These are phyloP conservation scores for Aspergillus ochraceoroseus DNA, from an alignment of 2,329 filamentous ascomycete species.

Conservation along the genomic window DNA sequence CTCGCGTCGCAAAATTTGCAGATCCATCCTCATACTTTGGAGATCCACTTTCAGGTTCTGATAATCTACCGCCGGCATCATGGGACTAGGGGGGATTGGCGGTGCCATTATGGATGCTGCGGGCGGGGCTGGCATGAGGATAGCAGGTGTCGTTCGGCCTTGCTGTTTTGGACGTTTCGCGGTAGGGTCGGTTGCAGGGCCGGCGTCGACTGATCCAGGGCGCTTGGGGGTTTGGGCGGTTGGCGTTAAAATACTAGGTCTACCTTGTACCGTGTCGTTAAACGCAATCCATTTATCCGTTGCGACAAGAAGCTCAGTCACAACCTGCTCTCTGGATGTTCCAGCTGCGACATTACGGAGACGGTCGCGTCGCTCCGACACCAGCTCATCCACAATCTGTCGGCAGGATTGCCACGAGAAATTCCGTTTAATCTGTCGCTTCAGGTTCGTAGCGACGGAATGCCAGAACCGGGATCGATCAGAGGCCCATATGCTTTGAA, in stretches of 20 bases:
- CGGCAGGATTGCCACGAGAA: conserved; percentile 13
- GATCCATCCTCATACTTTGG: conserved; percentile 7
- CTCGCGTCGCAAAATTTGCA: conserved; percentile 6
- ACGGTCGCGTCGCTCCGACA: conserved; percentile 10
- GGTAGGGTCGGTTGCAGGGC: neutral
- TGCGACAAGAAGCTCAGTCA: conserved; percentile 7
- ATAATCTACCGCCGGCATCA: conserved; percentile 1
- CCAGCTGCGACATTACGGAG: conserved; percentile 5
- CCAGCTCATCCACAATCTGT: conserved; percentile 11
- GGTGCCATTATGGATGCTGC: neutral
- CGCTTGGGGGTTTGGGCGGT: too few relatives aligned
- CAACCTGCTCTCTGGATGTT: conserved; percentile 6
- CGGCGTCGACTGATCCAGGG: too few relatives aligned
- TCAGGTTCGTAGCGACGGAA: conserved; percentile 9
- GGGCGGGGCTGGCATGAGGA: neutral
- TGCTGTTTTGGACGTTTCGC: conserved; percentile 7
- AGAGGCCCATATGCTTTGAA: conserved; percentile 8
- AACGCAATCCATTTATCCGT: conserved; percentile 13
- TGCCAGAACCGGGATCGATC: conserved; percentile 11
- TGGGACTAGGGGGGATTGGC: conserved; percentile 3
- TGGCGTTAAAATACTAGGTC: neutral
- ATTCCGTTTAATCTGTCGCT: conserved; percentile 12
- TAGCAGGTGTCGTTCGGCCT: neutral
- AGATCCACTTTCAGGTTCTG: conserved; percentile 8
- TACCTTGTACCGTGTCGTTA: neutral